Conservation (phyloP, 495 filamentous ascomycete genomes). For the Hypoxylon cercidicola region DNA sequence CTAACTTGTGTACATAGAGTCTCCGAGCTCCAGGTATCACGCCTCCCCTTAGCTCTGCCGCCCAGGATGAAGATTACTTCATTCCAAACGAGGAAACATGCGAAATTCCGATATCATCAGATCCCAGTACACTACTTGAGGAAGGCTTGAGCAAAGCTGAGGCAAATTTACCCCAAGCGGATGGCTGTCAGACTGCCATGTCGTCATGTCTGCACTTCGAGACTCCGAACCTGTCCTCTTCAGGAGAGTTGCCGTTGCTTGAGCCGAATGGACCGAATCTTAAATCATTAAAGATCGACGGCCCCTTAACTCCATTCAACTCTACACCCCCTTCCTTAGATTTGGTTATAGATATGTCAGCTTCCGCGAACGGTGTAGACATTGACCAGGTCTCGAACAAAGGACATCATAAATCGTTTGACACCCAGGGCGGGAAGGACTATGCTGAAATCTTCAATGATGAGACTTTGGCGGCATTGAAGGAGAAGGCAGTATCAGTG, state of each 20-base stretch:
- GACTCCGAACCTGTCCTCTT: slow-evolving; percentile 19
- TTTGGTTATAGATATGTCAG: slow-evolving; percentile 11
- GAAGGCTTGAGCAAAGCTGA: slow-evolving; percentile 62
- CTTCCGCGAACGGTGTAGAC: slow-evolving; percentile 25
- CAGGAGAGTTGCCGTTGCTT: slow-evolving; percentile 8
- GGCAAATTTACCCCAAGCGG: slow-evolving; percentile 47
- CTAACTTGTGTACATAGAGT: slow-evolving; percentile 7
- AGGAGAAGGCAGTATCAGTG: slow-evolving; percentile 55
- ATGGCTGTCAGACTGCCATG: slow-evolving; percentile 28
- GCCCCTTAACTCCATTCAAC: slow-evolving; percentile 39
- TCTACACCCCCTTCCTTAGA: slow-evolving; percentile 31
- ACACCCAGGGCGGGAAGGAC: not conserved
- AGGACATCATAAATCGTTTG: not conserved
- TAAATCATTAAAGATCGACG: slow-evolving; percentile 26
- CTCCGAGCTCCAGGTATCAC: slow-evolving; percentile 52
- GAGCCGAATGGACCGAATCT: slow-evolving; percentile 24
- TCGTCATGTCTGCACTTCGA: slow-evolving; percentile 1
- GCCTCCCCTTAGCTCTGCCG: slow-evolving; percentile 67
- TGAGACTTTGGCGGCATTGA: slow-evolving; percentile 56
- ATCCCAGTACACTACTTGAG: slow-evolving; percentile 56
- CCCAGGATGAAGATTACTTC: slow-evolving; percentile 52
- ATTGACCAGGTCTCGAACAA: slow-evolving; percentile 28
- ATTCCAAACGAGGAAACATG: slow-evolving; percentile 59
- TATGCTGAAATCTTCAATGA: slow-evolving; percentile 45
- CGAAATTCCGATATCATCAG: slow-evolving; percentile 64